Conservation (phyloP, 2,329 filamentous ascomycete genomes). For the Tolypocladium tundrense region DNA sequence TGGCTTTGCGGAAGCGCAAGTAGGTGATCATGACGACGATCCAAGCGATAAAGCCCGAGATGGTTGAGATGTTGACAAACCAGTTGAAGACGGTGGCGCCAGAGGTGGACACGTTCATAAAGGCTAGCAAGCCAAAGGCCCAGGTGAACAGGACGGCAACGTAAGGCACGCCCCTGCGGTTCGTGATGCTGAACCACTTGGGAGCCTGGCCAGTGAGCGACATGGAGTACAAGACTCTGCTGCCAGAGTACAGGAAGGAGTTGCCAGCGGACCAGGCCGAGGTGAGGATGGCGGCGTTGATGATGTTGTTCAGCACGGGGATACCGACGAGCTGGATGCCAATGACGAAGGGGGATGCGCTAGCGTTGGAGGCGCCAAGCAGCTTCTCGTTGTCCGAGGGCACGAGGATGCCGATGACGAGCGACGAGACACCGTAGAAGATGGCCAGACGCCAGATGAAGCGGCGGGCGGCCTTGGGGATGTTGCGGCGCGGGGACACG, state of each 20-base stretch:
- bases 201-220: slow-evolving; percentile 58
- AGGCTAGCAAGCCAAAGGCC: slow-evolving; percentile 55
- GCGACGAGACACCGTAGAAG: slow-evolving; percentile 53
- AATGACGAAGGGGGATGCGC: slow-evolving; percentile 53
- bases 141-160: slow-evolving; percentile 42
- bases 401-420: slow-evolving; percentile 51
- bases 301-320: slow-evolving; percentile 49
- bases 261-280: slow-evolving; percentile 55
- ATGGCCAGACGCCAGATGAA: slow-evolving; percentile 52
- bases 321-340: slow-evolving; percentile 60
- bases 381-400: slow-evolving; percentile 56
- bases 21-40: slow-evolving; percentile 48
- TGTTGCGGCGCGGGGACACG: slow-evolving; percentile 51
- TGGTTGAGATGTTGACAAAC: slow-evolving; percentile 61
- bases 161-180: slow-evolving; percentile 50
- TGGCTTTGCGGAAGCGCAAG: slow-evolving; percentile 47
- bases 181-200: slow-evolving; percentile 47
- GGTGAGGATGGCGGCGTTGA: slow-evolving; percentile 59
- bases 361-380: slow-evolving; percentile 44
- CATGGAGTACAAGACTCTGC: slow-evolving; percentile 60
- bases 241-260: slow-evolving; percentile 55
- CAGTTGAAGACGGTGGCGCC: slow-evolving; percentile 58
- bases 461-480: slow-evolving; percentile 53
- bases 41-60: slow-evolving; percentile 51
- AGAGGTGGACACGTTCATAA: slow-evolving; percentile 55